Evolutionary conservation across 805 yeast species (phyloP).

Genomic region (Saccharomycopsis sp.): DNA sequence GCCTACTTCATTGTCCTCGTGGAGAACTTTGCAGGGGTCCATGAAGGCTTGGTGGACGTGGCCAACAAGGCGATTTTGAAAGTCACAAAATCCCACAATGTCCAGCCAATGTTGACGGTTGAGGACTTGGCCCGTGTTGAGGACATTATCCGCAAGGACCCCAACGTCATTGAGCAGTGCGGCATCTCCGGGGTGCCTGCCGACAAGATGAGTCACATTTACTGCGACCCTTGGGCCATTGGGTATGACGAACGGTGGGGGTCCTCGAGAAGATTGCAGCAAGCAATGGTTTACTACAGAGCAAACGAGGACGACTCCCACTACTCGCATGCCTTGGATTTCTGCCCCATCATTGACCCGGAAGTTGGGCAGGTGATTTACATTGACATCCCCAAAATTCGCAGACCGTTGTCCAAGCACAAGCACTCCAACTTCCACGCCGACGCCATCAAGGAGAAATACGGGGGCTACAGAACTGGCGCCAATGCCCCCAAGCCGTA

Average conservation of each 20-base stretch:
- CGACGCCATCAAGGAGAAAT: slow-evolving; percentile 48
- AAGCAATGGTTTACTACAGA: slow-evolving; percentile 73
- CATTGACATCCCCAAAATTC: slow-evolving; percentile 66
- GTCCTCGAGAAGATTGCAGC: slow-evolving; percentile 63
- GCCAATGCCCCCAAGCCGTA: slow-evolving; percentile 54
- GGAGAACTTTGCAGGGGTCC: slow-evolving; percentile 49
- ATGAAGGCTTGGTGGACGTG: slow-evolving; percentile 63
- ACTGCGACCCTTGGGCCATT: slow-evolving; percentile 65
- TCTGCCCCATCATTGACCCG: slow-evolving; percentile 75
- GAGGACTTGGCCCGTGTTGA: slow-evolving; percentile 58
- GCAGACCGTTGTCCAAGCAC: slow-evolving; percentile 61
- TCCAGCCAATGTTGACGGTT: slow-evolving; percentile 68
- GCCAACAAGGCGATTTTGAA: slow-evolving; percentile 38
- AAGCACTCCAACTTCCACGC: slow-evolving; percentile 67
- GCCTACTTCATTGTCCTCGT: slow-evolving; percentile 59
- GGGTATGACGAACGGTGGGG: slow-evolving; percentile 77
- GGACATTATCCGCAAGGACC: slow-evolving; percentile 58
- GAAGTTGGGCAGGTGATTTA: slow-evolving; percentile 57
- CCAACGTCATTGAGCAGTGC: slow-evolving; percentile 65
- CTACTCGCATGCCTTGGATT: slow-evolving; percentile 60
- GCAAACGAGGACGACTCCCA: slow-evolving; percentile 68
- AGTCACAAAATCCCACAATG: slow-evolving; percentile 44
- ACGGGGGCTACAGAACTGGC: slow-evolving; percentile 55
- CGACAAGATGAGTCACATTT: slow-evolving; percentile 36
- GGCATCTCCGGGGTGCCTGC: slow-evolving; percentile 59